Evolutionary conservation across 2,329 filamentous ascomycete genomes (phyloP), one percentile per base, ranked within the genome.

Genomic region (Claviceps humidiphila): DNA sequence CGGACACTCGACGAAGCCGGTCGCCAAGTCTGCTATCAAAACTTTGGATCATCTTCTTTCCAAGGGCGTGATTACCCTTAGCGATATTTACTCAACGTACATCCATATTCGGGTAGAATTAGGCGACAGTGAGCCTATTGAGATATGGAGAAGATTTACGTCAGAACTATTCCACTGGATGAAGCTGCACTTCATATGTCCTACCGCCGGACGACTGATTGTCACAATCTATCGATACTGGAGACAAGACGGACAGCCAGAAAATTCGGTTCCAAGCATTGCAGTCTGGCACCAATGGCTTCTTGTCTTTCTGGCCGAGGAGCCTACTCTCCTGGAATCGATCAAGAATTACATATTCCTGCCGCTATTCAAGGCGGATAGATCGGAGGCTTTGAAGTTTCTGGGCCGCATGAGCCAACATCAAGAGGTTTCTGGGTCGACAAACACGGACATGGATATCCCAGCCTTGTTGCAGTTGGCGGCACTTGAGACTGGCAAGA

Each of bases 401-500:
- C 65, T 88, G n/a, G 67, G 74, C 46, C 68, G 72, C 20, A 70
- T 85, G 53, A 82, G 75, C n/a, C 67, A 72, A 14, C 63, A 74
- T 5, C 71, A 71, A 51, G 66, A 73, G n/a, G 64, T 75, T 13
- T 71, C 66, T 52, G 73, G 67, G 55, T 71, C 71, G 42, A 68
- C 68, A 45, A 69, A 63, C 38, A 66, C 70, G 51, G 71, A 73
- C 20, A 65, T 78, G 26, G 73, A 80, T 51, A 67, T 73, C 14
- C 73, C 79, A 50, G 75, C 78, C 0, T 70, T 82, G 44, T 66
- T 88, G 9, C 78, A 82, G 57, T 72, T 89, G 43, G 76, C 82
- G 45, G 77, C 82, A n/a, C 70, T 89, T 44, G 82, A 87, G 57
- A 76, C 81, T 16, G 85, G 82, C 14, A 88, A 87, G 65, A 85